Conservation (phyloP, 2,329 filamentous ascomycete species). For the Davidsoniella eucalypti region DNA sequence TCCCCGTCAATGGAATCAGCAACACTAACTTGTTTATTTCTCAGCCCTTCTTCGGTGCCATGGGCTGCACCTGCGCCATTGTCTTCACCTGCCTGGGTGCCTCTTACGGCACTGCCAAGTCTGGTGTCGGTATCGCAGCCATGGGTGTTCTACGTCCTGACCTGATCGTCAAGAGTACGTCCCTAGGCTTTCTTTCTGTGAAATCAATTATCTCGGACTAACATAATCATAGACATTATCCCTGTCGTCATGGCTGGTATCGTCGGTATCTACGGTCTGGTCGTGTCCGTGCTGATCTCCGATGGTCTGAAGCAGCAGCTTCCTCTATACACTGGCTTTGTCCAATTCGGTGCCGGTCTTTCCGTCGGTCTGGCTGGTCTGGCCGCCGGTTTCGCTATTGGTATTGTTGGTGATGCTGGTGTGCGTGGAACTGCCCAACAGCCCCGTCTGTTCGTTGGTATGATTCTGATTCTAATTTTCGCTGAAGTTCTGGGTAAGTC, state of each 20-base stretch:
- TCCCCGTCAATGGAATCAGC: neutral
- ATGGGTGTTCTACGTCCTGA: slow-evolving; percentile 98
- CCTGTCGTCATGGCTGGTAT: slow-evolving; percentile 99
- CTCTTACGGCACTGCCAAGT: slow-evolving; percentile 97
- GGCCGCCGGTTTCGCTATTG: slow-evolving; percentile 72
- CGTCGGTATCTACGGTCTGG: slow-evolving; percentile 94
- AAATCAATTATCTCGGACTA: neutral
- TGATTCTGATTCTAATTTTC: slow-evolving; percentile 99
- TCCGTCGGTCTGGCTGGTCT: slow-evolving; percentile 69
- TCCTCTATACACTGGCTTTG: slow-evolving; percentile 67
- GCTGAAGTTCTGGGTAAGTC: slow-evolving; percentile 87
- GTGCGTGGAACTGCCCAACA: slow-evolving; percentile 74
- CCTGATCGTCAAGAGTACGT: slow-evolving; percentile 96
- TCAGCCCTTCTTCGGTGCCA: slow-evolving; percentile 83
- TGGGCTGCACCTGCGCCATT: slow-evolving; percentile 94
- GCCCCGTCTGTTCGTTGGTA: slow-evolving; percentile 80
- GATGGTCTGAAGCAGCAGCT: slow-evolving; percentile 57
- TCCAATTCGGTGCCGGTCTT: slow-evolving; percentile 71
- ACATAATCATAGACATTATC: slow-evolving; percentile 60
- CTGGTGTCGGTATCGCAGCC: slow-evolving; percentile 92
- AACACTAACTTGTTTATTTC: slow-evolving; percentile 19
- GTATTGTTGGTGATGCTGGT: slow-evolving; percentile 79
- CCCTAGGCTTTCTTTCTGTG: neutral
- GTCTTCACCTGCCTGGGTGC: slow-evolving; percentile 95
- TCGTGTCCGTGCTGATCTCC: slow-evolving; percentile 76